Base-by-base conservation (phyloP, 2,329 filamentous ascomycete genomes). In the Aureobasidium musti region DNA sequence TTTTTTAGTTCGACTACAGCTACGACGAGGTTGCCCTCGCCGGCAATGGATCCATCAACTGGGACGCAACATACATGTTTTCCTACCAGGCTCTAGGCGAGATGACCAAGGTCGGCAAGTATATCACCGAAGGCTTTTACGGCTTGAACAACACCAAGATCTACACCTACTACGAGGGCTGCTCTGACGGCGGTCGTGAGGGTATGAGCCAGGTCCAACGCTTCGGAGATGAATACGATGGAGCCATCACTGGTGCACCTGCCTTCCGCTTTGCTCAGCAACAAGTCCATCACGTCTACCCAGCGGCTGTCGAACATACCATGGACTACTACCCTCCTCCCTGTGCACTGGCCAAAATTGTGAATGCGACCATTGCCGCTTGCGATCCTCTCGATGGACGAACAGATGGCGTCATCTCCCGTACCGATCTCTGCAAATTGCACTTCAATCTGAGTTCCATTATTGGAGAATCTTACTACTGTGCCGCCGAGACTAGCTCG, bases 311-410 rank as follows among this genome's bases (percentile, higher is more conserved):
- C 50, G 78, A 82, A 71, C 68, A 76, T 61, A 77, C 73, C 0
- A 67, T 77, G 17, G 74, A 73, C 60, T 82, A 82, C 71, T 79
- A 74, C 65, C 81, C 77, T 14, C 77, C 74, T 21, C 76, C 77
- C 14, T 82, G 81, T 70, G 82, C 83, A 59, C 70, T 86, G 17
- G 75, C 78, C 6, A 81, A 80, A 70, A 85, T 86, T 53, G 78
- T 83, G 23, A 86, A 85, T 70, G 76, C 78, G 45, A 86, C 84
- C 5, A 85, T 87, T 54, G 75, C 76, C 1, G 80, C 80, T 41
- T 87, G 85, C 60, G 84, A 87, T 68, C 75, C 79, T 8, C 76
- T 87, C 6, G 85, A 87, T 65, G 84, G 85, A 6, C 78, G 78
- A 52, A 79, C 77, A 0, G 84, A 87, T 65, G 83, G 84, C 14